Evolutionary conservation across 2,329 filamentous ascomycete species (phyloP).

Genomic region (Daldinia sp.): DNA sequence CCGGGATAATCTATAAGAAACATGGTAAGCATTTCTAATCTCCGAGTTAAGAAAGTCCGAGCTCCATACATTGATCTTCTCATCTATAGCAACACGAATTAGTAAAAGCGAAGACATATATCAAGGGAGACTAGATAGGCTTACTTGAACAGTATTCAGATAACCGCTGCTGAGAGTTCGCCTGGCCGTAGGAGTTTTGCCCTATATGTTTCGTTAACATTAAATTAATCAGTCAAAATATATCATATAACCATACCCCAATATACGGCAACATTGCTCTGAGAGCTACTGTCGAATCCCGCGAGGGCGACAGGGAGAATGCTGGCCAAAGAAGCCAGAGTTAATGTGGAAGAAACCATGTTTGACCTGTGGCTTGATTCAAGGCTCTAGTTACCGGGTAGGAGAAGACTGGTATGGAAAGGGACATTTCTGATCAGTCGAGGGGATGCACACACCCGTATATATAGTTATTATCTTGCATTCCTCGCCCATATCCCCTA

Average conservation of each 20-base stretch:
- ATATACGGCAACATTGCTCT: constrained; percentile 69
- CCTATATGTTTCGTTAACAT: constrained; percentile 45
- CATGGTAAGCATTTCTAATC: constrained; percentile 12
- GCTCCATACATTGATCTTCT: constrained; percentile 55
- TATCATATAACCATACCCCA: constrained; percentile 60
- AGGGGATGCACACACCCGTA: constrained; percentile 22
- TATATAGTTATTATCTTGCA: constrained; percentile 28
- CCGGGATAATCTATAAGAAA: constrained; percentile 62
- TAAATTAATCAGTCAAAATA: background rate
- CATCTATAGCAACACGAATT: constrained; percentile 46
- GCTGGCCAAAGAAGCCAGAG: constrained; percentile 41
- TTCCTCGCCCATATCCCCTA: constrained; percentile 7
- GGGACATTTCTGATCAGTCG: constrained; percentile 9
- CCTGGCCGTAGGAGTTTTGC: constrained; percentile 67
- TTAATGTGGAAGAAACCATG: constrained; percentile 39
- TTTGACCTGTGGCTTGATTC: constrained; percentile 30
- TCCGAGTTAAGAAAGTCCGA: background rate
- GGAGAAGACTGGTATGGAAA: constrained; percentile 31
- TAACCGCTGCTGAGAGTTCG: constrained; percentile 61
- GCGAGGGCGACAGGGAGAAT: constrained; percentile 48
- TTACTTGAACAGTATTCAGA: constrained; percentile 67
- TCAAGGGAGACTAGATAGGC: constrained; percentile 32
- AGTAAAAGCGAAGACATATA: constrained; percentile 13
- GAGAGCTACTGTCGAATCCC: constrained; percentile 56
- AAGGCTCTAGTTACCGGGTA: constrained; percentile 30